These are phyloP conservation scores for Pirum gemmata DNA, from an alignment of 78 protist genomes.

Conservation along the genomic window DNA sequence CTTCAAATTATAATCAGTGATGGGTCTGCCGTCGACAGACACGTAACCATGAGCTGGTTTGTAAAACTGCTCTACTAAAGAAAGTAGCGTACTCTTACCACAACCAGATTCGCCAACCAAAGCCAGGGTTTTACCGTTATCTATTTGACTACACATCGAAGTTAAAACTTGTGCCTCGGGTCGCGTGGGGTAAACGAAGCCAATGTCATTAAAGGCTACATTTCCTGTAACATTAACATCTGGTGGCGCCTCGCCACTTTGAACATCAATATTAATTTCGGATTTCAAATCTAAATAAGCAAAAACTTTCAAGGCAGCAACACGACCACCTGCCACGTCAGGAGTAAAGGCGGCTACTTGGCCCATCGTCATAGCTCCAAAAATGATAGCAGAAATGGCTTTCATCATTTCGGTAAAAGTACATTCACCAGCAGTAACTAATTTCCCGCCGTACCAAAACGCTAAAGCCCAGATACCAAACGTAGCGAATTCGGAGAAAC, in stretches of 20 bases:
- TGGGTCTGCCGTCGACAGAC: conserved; percentile 58
- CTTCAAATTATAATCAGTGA: neutral
- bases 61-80: conserved; percentile 44
- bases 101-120: conserved; percentile 73
- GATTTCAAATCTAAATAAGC: conserved; percentile 66
- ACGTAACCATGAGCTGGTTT: conserved; percentile 57
- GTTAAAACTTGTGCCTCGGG: neutral
- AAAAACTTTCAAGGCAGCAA: conserved; percentile 67
- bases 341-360: conserved; percentile 49
- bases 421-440: conserved; percentile 43
- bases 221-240: conserved; percentile 51
- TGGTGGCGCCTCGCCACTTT: conserved; percentile 52
- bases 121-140: conserved; percentile 61
- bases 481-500: conserved; percentile 55
- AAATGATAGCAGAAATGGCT: conserved; percentile 62
- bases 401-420: conserved; percentile 47
- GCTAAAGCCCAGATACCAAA: conserved; percentile 64
- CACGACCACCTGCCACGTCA: conserved; percentile 52
- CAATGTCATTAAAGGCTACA: conserved; percentile 64
- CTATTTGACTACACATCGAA: neutral
- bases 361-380: conserved; percentile 67
- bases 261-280: conserved; percentile 48
- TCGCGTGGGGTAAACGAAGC: conserved; percentile 65
- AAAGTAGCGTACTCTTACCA: conserved; percentile 62
- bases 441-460: conserved; percentile 68